These are phyloP conservation scores for Lachnellula occidentalis DNA, from an alignment of 2,329 filamentous ascomycete species.

Conservation along the genomic window DNA sequence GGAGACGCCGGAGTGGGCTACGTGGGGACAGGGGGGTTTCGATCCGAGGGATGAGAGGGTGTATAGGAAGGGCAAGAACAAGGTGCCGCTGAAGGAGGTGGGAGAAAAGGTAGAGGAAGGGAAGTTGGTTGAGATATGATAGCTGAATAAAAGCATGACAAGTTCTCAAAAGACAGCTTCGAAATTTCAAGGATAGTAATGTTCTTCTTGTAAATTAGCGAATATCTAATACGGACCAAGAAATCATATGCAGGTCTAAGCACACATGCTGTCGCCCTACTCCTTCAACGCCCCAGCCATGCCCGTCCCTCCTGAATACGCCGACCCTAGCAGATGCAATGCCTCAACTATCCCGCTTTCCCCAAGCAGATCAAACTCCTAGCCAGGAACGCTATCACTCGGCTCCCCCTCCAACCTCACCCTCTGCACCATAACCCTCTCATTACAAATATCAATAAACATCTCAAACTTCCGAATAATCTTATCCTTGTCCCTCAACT, in stretches of 20 bases:
- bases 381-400: slow-evolving; percentile 16
- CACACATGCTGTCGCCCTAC: no score
- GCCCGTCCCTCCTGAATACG: background rate
- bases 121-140: slow-evolving; percentile 11
- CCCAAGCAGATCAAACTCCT: background rate
- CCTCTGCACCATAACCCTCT: slow-evolving; percentile 58
- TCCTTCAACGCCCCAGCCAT: no score
- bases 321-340: background rate
- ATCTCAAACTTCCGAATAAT: slow-evolving; percentile 60
- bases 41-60: slow-evolving; percentile 86
- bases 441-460: slow-evolving; percentile 66
- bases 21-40: slow-evolving; percentile 92
- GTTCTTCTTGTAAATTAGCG: no score
- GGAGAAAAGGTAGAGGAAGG: slow-evolving; percentile 15
- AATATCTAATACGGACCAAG: no score
- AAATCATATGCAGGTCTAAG: no score
- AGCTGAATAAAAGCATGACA: background rate
- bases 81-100: slow-evolving; percentile 22
- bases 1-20: slow-evolving; percentile 86
- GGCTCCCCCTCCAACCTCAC: slow-evolving; percentile 42
- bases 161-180: background rate
- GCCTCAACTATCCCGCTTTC: background rate
- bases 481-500: slow-evolving; percentile 58
- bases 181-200: no score
- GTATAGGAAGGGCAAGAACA: slow-evolving; percentile 69